These are phyloP conservation scores for Hermanozyma aechmeae DNA, from an alignment of 805 yeast genomes.

Conservation along the genomic window DNA sequence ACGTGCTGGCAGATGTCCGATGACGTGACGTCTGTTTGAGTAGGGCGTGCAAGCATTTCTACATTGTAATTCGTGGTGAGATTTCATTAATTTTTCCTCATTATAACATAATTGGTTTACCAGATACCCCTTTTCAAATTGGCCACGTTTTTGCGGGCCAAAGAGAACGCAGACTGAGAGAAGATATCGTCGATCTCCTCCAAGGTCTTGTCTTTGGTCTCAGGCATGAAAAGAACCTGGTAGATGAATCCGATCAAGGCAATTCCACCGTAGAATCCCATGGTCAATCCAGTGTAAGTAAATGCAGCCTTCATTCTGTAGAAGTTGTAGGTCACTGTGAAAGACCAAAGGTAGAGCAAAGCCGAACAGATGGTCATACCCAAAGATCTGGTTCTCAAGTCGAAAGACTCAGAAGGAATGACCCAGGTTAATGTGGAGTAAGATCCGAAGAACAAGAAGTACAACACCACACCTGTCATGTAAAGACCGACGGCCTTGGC, in stretches of 20 bases:
- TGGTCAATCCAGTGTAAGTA: slow-evolving; percentile 52
- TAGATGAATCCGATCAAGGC: slow-evolving; percentile 48
- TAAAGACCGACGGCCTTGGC: slow-evolving; percentile 50
- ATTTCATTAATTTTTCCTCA: too few species aligned
- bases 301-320: slow-evolving; percentile 44
- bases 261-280: slow-evolving; percentile 63
- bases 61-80: too few species aligned
- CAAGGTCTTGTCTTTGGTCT: slow-evolving; percentile 61
- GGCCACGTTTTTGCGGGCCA: slow-evolving; percentile 26
- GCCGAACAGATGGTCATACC: slow-evolving; percentile 58
- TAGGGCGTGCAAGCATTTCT: too few species aligned
- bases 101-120: slow-evolving; percentile 1
- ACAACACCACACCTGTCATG: slow-evolving; percentile 52
- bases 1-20: too few species aligned
- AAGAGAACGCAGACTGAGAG: slow-evolving; percentile 33
- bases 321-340: slow-evolving; percentile 58
- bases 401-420: slow-evolving; percentile 56
- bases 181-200: slow-evolving; percentile 65
- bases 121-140: slow-evolving; percentile 16
- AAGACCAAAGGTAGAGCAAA: slow-evolving; percentile 50
- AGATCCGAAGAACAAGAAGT: slow-evolving; percentile 59
- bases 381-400: slow-evolving; percentile 47
- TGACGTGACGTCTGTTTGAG: too few species aligned
- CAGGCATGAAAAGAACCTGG: slow-evolving; percentile 54
- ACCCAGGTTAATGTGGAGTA: slow-evolving; percentile 66